Percentiles rank a stretch among this genome's conserved stretches.
Evolutionary conservation across 2,329 filamentous ascomycete species (phyloP).

Genomic region (Paraconiothyrium sp.): DNA sequence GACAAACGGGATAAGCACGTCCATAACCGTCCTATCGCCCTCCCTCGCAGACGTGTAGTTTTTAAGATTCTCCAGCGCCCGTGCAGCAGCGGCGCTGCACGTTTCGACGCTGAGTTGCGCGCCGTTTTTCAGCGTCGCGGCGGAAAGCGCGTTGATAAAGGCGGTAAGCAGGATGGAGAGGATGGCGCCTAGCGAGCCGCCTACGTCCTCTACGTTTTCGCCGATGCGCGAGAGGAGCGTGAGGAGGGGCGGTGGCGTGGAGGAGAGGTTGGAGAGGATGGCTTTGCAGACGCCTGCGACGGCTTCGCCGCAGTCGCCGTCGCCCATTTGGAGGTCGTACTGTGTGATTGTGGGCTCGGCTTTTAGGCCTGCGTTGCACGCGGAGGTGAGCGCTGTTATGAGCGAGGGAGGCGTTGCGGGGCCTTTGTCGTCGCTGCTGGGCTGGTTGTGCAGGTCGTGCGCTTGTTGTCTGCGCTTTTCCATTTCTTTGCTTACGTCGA

Average conservation of each 20-base stretch:
- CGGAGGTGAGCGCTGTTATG: constrained; percentile 52
- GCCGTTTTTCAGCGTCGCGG: constrained; percentile 34
- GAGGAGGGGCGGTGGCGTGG: constrained; percentile 62
- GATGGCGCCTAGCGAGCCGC: constrained; percentile 77
- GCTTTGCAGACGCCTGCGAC: constrained; percentile 72
- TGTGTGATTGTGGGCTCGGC: constrained; percentile 72
- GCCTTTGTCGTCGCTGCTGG: constrained; percentile 32
- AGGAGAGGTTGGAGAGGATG: constrained; percentile 59
- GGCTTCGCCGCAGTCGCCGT: constrained; percentile 84
- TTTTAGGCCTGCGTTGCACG: constrained; percentile 60
- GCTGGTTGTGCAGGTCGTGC: constrained; percentile 35
- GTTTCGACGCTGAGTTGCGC: constrained; percentile 48
- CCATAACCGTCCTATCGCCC: constrained; percentile 89
- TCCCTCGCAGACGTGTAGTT: constrained; percentile 86
- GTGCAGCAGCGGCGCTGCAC: constrained; percentile 53
- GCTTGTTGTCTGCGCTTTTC: constrained; percentile 39
- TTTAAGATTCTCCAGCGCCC: constrained; percentile 56
- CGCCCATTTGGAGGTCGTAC: constrained; percentile 83
- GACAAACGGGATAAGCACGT: constrained; percentile 89
- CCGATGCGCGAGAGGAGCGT: constrained; percentile 67
- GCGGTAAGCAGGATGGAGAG: constrained; percentile 90
- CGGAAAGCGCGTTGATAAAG: constrained; percentile 60
- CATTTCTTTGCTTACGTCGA: constrained; percentile 36
- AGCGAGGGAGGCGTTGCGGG: constrained; percentile 53
- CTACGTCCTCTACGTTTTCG: constrained; percentile 73